phyloP scores from a whole-genome alignment of 192 early-diverging fungal species.

The Linnemannia zychae region DNA sequence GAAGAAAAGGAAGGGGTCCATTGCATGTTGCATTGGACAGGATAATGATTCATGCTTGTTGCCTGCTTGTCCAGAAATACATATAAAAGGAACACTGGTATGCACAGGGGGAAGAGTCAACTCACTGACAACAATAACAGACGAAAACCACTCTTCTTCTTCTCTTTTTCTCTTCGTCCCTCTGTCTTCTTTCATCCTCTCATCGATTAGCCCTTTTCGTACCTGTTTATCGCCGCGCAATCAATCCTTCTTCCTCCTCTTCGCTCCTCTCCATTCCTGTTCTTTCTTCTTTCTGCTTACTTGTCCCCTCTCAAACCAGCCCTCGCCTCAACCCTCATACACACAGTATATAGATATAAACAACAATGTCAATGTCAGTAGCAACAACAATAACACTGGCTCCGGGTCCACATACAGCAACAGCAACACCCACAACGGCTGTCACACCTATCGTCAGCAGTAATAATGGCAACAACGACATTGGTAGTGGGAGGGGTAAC shows the following conservation, averaged over 20 bases:
- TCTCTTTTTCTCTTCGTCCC: neutral
- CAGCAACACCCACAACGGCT: neutral
- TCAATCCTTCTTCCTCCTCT: neutral
- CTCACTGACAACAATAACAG: no score
- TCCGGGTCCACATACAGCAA: neutral
- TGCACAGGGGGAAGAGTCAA: no score
- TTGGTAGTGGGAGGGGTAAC: neutral
- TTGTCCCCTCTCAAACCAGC: neutral
- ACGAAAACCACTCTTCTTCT: no score
- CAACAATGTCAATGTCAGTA: neutral
- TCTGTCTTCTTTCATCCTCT: neutral
- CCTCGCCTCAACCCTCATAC: neutral
- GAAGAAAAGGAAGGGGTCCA: no score
- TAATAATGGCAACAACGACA: conserved; percentile 4
- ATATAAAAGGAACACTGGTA: no score
- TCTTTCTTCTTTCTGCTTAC: neutral
- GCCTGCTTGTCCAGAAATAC: no score
- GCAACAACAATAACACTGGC: neutral
- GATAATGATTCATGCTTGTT: no score
- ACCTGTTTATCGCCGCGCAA: neutral
- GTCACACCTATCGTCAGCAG: neutral
- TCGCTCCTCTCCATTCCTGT: neutral
- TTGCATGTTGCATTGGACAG: no score
- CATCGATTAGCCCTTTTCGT: neutral
- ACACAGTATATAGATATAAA: neutral